These are phyloP conservation scores for Polytrichum commune DNA, from an alignment of 225 moss, liverwort and hornwort species.

Conservation along the genomic window DNA sequence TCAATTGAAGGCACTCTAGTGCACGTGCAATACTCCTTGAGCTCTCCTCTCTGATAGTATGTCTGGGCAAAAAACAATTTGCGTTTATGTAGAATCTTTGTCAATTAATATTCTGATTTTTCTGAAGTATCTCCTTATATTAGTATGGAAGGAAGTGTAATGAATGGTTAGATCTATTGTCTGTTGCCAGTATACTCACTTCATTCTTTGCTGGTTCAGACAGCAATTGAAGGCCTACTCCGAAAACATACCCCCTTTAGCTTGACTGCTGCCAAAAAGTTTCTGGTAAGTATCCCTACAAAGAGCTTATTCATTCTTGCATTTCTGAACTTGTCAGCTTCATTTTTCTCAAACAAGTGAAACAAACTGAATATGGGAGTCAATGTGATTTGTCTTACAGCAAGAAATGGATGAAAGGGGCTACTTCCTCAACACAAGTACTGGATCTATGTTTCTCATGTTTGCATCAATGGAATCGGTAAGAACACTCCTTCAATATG, in stretches of 20 bases:
- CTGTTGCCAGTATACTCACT: conserved; percentile 7
- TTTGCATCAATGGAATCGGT: conserved; percentile 40
- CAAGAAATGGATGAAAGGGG: conserved; percentile 39
- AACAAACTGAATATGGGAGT: conserved; percentile 6
- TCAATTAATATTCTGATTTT: no score
- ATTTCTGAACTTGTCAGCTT: background rate
- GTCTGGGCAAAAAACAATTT: no score
- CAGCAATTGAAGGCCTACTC: conserved; percentile 63
- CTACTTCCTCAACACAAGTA: conserved; percentile 38
- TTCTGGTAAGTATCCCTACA: conserved; percentile 48
- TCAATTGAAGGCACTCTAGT: background rate
- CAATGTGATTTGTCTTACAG: conserved; percentile 17
- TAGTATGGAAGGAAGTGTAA: no score
- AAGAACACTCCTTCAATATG: conserved; percentile 7
- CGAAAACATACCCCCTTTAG: conserved; percentile 22
- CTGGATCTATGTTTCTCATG: conserved; percentile 38
- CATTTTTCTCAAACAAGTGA: background rate
- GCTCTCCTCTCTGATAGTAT: background rate
- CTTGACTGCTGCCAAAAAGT: conserved; percentile 49
- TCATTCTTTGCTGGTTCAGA: conserved; percentile 24
- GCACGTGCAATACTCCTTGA: background rate
- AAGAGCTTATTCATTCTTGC: background rate
- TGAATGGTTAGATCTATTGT: background rate
- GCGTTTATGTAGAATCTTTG: no score
- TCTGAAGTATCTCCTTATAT: no score